phyloP scores from a whole-genome alignment of 2,329 filamentous ascomycete species.

The Volutella citrinella region DNA sequence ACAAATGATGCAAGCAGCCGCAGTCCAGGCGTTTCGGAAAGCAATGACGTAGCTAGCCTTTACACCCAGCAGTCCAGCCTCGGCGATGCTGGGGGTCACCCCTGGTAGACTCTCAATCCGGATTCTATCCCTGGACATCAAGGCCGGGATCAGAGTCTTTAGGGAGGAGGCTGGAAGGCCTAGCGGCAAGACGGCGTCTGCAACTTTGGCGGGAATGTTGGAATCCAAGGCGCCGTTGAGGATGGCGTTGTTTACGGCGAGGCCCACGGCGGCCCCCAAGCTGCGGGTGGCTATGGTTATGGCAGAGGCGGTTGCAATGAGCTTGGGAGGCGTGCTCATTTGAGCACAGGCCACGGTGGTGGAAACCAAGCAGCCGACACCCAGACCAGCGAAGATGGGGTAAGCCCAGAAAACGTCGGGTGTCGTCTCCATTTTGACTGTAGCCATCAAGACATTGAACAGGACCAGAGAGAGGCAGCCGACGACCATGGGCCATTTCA shows the following conservation, averaged over 20 bases:
- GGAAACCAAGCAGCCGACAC: not conserved
- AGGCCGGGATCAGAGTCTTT: not conserved
- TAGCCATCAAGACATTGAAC: not conserved
- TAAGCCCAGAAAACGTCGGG: not conserved
- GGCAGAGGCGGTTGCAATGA: not conserved
- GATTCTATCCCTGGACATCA: too few relatives aligned
- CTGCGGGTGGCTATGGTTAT: not conserved
- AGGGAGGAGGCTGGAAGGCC: not conserved
- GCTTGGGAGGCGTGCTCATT: not conserved
- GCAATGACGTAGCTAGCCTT: too few relatives aligned
- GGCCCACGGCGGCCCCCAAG: not conserved
- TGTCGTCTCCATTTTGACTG: not conserved
- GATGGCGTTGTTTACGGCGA: not conserved
- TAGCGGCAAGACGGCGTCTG: not conserved
- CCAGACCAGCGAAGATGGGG: not conserved
- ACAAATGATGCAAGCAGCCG: too few relatives aligned
- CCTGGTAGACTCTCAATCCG: too few relatives aligned
- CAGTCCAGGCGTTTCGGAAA: too few relatives aligned
- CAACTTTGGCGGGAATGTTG: not conserved
- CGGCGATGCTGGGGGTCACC: too few relatives aligned
- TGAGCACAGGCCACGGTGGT: not conserved
- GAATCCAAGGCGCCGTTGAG: not conserved
- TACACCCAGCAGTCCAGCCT: too few relatives aligned
- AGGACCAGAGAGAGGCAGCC: not conserved
- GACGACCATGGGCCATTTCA: not conserved